A percentile compares a stretch with the other conserved stretches of the same genome.
Evolutionary conservation across 768 basidiomycete genomes (phyloP).

Genomic region (Suillus cothurnatus): DNA sequence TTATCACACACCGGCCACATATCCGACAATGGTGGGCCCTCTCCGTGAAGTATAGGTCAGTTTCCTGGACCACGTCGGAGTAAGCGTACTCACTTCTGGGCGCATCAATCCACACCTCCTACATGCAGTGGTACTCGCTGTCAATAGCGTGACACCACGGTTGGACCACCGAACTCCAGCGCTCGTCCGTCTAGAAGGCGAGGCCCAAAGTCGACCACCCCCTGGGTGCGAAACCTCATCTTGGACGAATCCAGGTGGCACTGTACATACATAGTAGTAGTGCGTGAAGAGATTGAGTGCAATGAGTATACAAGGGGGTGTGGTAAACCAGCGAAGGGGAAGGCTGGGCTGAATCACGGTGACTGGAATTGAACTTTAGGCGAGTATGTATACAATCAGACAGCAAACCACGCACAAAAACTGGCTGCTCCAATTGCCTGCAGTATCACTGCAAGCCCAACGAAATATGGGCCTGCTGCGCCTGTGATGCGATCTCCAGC

Average conservation of each 20-base stretch:
- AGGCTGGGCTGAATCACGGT: slow-evolving; percentile 74
- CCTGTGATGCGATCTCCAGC: slow-evolving; percentile 81
- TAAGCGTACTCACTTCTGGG: slow-evolving; percentile 66
- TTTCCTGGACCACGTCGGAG: slow-evolving; percentile 2
- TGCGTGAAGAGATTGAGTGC: slow-evolving; percentile 76
- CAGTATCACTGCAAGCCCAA: slow-evolving; percentile 75
- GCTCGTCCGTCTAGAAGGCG: slow-evolving; percentile 22
- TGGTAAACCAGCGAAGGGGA: slow-evolving; percentile 55
- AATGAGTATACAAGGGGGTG: slow-evolving; percentile 74
- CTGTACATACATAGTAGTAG: slow-evolving; percentile 84
- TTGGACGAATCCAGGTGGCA: slow-evolving; percentile 78
- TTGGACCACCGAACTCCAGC: slow-evolving; percentile 54
- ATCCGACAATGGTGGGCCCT: slow-evolving; percentile 92
- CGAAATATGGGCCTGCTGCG: slow-evolving; percentile 89
- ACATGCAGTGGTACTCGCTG: slow-evolving; percentile 61
- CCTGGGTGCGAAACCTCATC: slow-evolving; percentile 50
- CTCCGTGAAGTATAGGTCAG: slow-evolving; percentile 42
- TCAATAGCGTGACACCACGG: slow-evolving; percentile 48
- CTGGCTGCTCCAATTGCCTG: slow-evolving; percentile 67
- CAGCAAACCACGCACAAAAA: slow-evolving; percentile 66
- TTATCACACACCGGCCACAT: slow-evolving; percentile 87
- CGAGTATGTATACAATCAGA: not conserved
- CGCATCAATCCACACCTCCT: slow-evolving; percentile 66
- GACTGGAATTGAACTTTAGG: slow-evolving; percentile 49
- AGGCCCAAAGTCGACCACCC: slow-evolving; percentile 60